Base-by-base conservation (phyloP, 2,329 filamentous ascomycete genomes). In the Penicillium sclerotiorum region DNA sequence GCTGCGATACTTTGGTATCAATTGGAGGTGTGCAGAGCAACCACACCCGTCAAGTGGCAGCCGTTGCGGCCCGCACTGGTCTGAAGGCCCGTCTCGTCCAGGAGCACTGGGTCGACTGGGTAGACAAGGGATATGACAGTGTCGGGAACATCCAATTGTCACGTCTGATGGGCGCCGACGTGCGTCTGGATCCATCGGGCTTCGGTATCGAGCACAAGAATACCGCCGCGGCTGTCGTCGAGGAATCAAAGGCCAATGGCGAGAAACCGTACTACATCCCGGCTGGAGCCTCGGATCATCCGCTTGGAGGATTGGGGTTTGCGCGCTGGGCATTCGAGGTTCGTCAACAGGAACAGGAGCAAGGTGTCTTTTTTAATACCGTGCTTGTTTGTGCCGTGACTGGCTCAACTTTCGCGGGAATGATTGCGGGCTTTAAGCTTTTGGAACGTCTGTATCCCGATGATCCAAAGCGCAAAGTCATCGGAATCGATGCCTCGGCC, bases 101-200 rank as follows among this genome's bases (percentile, higher is more conserved):
- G 68, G 85, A 88, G 69, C 77, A 85, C 63, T 88, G 85, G 85
- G 85, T 88, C 0, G 78, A 84, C 30, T 84, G 80, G 78, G 65
- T 72, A 1, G 82, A 86, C 55, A 67, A 74, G 1, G 79, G 76
- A 8, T 88, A 88, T 63, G 80, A 80, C 17, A 78, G 77, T 56
- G 85, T 86, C 7, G 87, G 87, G 55, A 89, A 89, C 72, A 85
- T 89, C 56, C 84, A 89, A 70, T 77, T 89, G 2, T 85, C 83
- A 2, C 76, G 84, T 1, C 74, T 88, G 18, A 87, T 88, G 84
- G 81, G 81, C 38, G 84, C 83, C 1, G 82, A 88, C 54, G 78
- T 85, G 15, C 73, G 79, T 1, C 76, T 88, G 0, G 81, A 86
- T 60, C 73, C 78, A 0, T 80, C 80, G 0, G 70, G 69, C 0